Evolutionary conservation across 2,329 filamentous ascomycete species (phyloP), one percentile per base, ranked within the genome.

Genomic region (Harringtonia aguacate): DNA sequence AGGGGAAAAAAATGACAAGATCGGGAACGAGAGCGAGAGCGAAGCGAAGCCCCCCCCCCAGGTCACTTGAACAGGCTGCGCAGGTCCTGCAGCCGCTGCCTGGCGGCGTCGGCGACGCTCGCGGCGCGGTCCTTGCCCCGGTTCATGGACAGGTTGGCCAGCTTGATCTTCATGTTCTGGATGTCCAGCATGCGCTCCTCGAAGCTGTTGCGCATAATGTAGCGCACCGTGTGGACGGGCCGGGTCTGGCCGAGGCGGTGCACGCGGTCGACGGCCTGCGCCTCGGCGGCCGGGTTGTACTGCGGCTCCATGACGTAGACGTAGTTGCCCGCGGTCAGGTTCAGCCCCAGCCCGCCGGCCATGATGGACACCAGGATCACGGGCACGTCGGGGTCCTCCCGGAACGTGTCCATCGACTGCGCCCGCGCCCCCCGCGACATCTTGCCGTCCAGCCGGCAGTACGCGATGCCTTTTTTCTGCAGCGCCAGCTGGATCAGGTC

Each of bases 231-330:
- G n/a, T 76, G 75, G 1, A 98, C 92, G 13, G 81, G 77, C n/a
- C 92, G 74, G 54, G 78, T 92, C 67, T 98, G 92, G 1, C 92
- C 89, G 2, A 95, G 69, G 17, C 89, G 81, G 60, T 95, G 89
- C 7, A 98, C 86, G 27, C 92, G 86, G 59, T 97, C 92, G 8
- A 97, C 75, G 2, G 92, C 92, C 64, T 98, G 92, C 6, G 88
- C 86, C 61, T 98, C 90, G 0, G 89, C 87, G 0, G 88, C 89
- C 0, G 92, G 92, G 56, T 98, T 98, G 67, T 90, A 98, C 58
- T 95, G 89, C 6, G 92, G 92, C 60, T 98, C 92, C 90, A 98
- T 97, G 55, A 97, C 84, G 60, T 92, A 97, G 14, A 94, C 90
- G 44, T 77, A 84, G 58, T 81, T 92, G 28, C 83, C 90, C 0